phyloP scores from a whole-genome alignment of 1,139 yeast species.

The Magnusiomyces tetraspermus region DNA sequence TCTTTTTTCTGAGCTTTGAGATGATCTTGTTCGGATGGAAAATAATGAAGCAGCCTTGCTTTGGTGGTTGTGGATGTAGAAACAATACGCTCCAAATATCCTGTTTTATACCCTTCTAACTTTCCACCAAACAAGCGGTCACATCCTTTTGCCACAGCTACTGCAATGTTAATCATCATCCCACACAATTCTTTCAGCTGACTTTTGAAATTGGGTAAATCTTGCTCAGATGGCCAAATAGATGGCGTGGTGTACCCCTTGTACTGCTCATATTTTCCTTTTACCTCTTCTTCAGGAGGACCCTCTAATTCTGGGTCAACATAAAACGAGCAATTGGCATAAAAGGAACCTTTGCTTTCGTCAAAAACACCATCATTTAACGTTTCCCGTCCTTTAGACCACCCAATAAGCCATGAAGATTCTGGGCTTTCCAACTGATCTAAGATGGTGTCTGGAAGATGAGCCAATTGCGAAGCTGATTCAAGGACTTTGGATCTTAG shows the following conservation, averaged over 20 bases:
- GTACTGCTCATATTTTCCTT: constrained; percentile 30
- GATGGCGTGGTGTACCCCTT: constrained; percentile 43
- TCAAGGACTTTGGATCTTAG: constrained; percentile 40
- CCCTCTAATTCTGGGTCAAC: constrained; percentile 39
- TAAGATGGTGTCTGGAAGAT: constrained; percentile 34
- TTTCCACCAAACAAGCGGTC: constrained; percentile 37
- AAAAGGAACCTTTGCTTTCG: constrained; percentile 48
- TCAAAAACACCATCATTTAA: constrained; percentile 40
- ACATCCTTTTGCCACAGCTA: constrained; percentile 44
- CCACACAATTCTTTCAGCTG: constrained; percentile 33
- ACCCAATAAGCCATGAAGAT: constrained; percentile 47
- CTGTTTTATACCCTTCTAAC: constrained; percentile 29
- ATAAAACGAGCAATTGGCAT: constrained; percentile 52
- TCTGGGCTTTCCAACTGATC: constrained; percentile 40
- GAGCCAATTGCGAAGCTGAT: constrained; percentile 41
- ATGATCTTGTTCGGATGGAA: constrained; percentile 18
- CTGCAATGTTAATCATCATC: constrained; percentile 44
- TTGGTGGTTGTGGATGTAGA: constrained; percentile 46
- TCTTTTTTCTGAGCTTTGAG: not conserved
- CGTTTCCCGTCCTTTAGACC: constrained; percentile 57
- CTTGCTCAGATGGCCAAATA: constrained; percentile 43
- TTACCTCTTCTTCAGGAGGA: constrained; percentile 29
- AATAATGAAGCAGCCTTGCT: constrained; percentile 52
- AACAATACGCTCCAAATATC: constrained; percentile 41
- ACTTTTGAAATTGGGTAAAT: constrained; percentile 24